Base-by-base conservation (phyloP, 1,284 basidiomycete genomes). In the Schizopora paradoxa region DNA sequence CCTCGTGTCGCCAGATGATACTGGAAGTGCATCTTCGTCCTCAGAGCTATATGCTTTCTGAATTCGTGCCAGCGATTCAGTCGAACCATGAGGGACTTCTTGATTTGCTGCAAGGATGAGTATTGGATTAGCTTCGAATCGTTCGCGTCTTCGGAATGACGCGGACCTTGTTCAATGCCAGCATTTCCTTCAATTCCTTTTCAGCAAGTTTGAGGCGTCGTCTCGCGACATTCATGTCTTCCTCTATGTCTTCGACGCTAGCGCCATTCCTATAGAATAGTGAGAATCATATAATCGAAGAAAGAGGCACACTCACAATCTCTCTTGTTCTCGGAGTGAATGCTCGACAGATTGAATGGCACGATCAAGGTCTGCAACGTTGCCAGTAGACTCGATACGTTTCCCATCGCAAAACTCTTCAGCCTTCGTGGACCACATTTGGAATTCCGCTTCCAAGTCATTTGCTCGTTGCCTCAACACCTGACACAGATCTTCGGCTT, bases 1-100 rank as follows among this genome's bases (percentile, higher is more conserved):
- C 88, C 89, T 54, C 96, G 88, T 49, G 85, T 79, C 18, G 80
- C 79, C 14, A 97, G 79, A 62, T 95, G 83, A 57, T 76, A 79
- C 16, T 80, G 74, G 69, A 98, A 98, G 35, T 84, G 79, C 37
- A 82, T 68, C 58, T 88, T 90, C 64, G 91, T 92, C 5, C 91
- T 82, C 19, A 91, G 69, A 7, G 91, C 84, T 51, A 93, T 92
- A 56, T 88, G 84, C 6, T 79, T 73, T 42, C 94, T 81, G 70
- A 96, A 94, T 43, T 86, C 79, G 47, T 86, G 76, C 95, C 95
- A 99, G 54, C 79, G 79, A 8, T 69, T 60, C 47, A 85, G 64
- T 19, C 94, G 88, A 10, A 72, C 58, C 13, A 72, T 61, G 37
- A 92, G 69, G 0, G 91, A 86, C 4, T 69, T 60, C 54, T 73